Conservation (phyloP, 306 rosid species). For the Chamaecrista fasciculata region DNA sequence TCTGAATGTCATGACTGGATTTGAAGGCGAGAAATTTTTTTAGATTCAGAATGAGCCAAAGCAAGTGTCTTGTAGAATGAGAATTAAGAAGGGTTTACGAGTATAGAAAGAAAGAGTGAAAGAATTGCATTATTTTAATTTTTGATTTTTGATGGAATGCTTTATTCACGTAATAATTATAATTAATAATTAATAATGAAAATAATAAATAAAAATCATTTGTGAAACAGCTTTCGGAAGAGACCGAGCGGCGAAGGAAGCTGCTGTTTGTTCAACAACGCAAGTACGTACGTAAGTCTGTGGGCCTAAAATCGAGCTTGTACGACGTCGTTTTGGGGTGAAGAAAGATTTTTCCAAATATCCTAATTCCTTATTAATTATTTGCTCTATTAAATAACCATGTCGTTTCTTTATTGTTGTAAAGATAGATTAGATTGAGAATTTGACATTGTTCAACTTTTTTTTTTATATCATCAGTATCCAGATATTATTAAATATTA, state of each 20-base stretch:
- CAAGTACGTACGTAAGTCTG: not conserved
- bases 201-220: too few species aligned
- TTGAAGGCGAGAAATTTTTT: conserved; percentile 2
- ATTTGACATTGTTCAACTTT: too few species aligned
- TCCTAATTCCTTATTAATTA: too few species aligned
- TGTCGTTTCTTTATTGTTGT: too few species aligned
- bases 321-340: not conserved
- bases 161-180: too few species aligned
- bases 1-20: conserved; percentile 19
- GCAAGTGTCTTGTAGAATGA: not conserved
- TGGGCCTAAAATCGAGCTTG: not conserved
- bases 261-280: not conserved
- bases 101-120: conserved; percentile 7
- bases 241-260: conserved; percentile 25
- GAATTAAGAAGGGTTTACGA: conserved; percentile 21
- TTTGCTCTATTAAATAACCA: too few species aligned
- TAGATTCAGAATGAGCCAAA: not conserved
- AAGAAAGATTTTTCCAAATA: not conserved
- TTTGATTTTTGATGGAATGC: too few species aligned
- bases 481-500: too few species aligned
- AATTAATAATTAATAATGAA: too few species aligned
- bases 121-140: too few species aligned
- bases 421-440: too few species aligned
- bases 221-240: not conserved
- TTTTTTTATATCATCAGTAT: too few species aligned